These are phyloP conservation scores for Cymbidium sinense DNA, from an alignment of 106 monocot genomes.

Conservation along the genomic window DNA sequence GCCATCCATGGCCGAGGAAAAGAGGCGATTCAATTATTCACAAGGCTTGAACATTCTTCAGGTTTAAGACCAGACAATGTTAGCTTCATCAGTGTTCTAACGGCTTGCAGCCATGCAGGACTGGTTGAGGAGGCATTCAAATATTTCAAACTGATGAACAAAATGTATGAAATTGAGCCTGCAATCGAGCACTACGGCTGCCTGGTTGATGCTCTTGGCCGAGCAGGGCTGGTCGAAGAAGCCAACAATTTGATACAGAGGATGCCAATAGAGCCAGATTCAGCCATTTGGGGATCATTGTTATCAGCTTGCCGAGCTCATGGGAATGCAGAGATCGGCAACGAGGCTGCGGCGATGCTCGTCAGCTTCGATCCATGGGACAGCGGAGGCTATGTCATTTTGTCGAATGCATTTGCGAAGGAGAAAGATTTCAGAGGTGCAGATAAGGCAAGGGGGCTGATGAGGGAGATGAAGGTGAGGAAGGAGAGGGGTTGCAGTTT, in stretches of 20 bases:
- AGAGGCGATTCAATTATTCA: conserved; percentile 37
- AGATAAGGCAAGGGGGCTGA: conserved; percentile 11
- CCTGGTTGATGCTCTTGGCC: conserved; percentile 44
- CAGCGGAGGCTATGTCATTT: conserved; percentile 35
- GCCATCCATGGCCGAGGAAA: conserved; percentile 27
- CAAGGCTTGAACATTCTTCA: conserved; percentile 1
- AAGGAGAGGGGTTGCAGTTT: conserved; percentile 52
- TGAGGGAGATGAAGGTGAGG: conserved; percentile 40
- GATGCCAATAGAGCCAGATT: conserved; percentile 43
- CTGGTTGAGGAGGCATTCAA: conserved; percentile 28
- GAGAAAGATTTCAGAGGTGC: conserved; percentile 14
- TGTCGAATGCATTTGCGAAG: conserved; percentile 28
- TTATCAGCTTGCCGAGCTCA: conserved; percentile 30
- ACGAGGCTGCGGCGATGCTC: conserved; percentile 15
- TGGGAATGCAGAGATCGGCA: conserved; percentile 19
- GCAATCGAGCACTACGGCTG: conserved; percentile 55
- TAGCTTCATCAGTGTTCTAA: conserved; percentile 42
- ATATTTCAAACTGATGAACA: conserved; percentile 29
- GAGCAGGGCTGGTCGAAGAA: conserved; percentile 40
- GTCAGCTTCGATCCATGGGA: conserved; percentile 28
- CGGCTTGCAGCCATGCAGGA: conserved; percentile 47
- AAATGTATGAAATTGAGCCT: conserved; percentile 19
- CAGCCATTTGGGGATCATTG: conserved; percentile 43
- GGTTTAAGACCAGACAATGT: conserved; percentile 33
- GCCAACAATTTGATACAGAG: conserved; percentile 36